Percentiles rank a stretch among this genome's conserved stretches.
phyloP scores from a whole-genome alignment of 176 grass and related monocot genomes.

The Triticum urartu region DNA sequence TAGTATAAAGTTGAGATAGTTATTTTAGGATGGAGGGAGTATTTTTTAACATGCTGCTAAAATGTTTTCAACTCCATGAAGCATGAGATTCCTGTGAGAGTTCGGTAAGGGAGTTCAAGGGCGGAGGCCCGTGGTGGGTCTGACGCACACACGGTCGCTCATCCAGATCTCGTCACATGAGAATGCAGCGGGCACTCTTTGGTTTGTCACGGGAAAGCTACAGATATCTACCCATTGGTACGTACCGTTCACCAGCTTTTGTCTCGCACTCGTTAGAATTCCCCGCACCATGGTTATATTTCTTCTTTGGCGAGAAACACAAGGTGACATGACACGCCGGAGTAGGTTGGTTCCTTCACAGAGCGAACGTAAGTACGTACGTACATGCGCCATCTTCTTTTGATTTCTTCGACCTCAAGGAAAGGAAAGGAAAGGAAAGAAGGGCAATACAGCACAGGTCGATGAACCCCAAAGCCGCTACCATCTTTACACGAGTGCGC shows the following conservation, averaged over 20 bases:
- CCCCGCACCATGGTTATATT: no score
- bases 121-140: no score
- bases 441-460: background rate
- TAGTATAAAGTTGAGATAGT: no score
- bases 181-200: background rate
- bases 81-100: no score
- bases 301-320: no score
- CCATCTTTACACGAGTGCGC: conserved; percentile 11
- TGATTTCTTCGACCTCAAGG: conserved; percentile 15
- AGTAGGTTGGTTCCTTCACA: background rate
- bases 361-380: background rate
- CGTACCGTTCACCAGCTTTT: background rate
- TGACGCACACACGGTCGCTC: background rate
- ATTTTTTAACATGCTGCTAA: no score
- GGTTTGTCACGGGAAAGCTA: background rate
- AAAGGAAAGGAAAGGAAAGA: background rate
- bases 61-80: no score
- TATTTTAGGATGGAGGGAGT: no score
- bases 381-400: background rate
- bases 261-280: background rate
- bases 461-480: conserved; percentile 1
- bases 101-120: no score
- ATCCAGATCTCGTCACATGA: background rate
- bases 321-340: no score
- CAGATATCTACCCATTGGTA: background rate